Evolutionary conservation across 129 eudicot genomes (phyloP), one percentile per base, ranked within the genome.

Genomic region (Oenanthe sinensis): DNA sequence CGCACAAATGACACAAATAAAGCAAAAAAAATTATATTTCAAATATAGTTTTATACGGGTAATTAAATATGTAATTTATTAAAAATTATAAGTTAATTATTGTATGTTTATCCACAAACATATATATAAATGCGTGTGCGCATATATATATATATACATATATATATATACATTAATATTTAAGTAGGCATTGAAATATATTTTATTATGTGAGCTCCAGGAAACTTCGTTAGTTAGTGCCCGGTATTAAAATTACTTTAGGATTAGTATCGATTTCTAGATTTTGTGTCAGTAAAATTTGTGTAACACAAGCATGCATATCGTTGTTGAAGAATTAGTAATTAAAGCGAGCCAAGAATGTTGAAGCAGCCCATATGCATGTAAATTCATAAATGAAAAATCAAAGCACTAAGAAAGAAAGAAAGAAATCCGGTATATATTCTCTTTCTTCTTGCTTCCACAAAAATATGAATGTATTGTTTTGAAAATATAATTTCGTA

Each of bases 321-420:
- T 63, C 3, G 1, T 2, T 11, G 70, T 63, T 63, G 70, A 63
- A 63, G 19, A 26, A 63, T 63, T 58, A 65, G 20, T 49, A 65
- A 10, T 2, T 1, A 26, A 63, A 63, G 40, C 43, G 14, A 30
- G 22, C 19, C 72, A 26, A 30, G 42, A 26, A 26, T 67, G 72
- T 67, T 67, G 72, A 67, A 67, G 39, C 72, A 67, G 72, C 72
- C 72, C 72, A 67, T 67, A 67, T 67, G n/a, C n/a, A n/a, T n/a
- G 72, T 4, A 67, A 30, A 4, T 26, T 26, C 20, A 67, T 67
- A 67, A 67, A 67, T 67, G 72, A 67, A 67, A 26, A 36, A 67
- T 67, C 20, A 67, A 20, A 67, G 42, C 42, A 67, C 72, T 14
- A 11, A 0, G 12, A 67, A 30, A 30, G 22, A n/a, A n/a, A n/a